A percentile compares a stretch with the other conserved stretches of the same genome.
Conservation (phyloP, 2,329 filamentous ascomycete species). For the Purpureocillium lavendulum region DNA sequence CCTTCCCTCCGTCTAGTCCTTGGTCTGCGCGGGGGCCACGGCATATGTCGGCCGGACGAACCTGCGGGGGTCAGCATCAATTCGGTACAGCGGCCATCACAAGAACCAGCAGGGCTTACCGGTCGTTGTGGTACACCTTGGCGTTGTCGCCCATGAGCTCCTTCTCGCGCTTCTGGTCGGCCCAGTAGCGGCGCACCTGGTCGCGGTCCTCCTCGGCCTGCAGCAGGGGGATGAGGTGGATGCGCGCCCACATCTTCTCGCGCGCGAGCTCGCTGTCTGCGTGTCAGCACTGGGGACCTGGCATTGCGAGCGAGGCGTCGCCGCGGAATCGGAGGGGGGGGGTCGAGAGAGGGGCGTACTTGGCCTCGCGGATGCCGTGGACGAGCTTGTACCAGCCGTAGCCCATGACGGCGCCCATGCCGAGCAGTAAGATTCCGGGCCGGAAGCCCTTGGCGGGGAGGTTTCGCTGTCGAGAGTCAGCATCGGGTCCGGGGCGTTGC, state of each 20-base stretch:
- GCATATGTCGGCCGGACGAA: slow-evolving; percentile 77
- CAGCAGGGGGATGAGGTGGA: slow-evolving; percentile 86
- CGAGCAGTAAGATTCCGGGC: slow-evolving; percentile 69
- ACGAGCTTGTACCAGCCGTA: slow-evolving; percentile 88
- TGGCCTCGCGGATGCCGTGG: slow-evolving; percentile 78
- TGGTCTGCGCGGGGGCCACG: slow-evolving; percentile 56
- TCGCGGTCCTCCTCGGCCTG: slow-evolving; percentile 97
- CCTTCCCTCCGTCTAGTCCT: slow-evolving; percentile 30
- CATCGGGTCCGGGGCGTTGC: background rate
- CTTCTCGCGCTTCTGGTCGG: slow-evolving; percentile 85
- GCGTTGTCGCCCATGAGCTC: slow-evolving; percentile 76
- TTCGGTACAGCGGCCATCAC: background rate
- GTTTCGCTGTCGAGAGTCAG: slow-evolving; percentile 58
- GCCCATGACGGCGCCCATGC: slow-evolving; percentile 68
- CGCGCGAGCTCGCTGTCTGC: slow-evolving; percentile 81
- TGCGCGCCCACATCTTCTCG: slow-evolving; percentile 97
- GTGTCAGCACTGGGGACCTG: too few relatives aligned
- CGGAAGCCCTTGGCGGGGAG: slow-evolving; percentile 85
- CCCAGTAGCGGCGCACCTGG: slow-evolving; percentile 77
- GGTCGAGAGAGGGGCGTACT: slow-evolving; percentile 50
- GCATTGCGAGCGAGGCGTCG: too few relatives aligned
- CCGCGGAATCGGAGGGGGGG: too few relatives aligned
- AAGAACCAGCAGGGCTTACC: slow-evolving; percentile 44
- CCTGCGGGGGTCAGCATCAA: slow-evolving; percentile 30
- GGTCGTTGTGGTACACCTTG: slow-evolving; percentile 80